A percentile compares a stretch with the other conserved stretches of the same genome.
These are phyloP conservation scores for Colletotrichum orbiculare DNA, from an alignment of 2,329 filamentous ascomycete species.

Conservation along the genomic window DNA sequence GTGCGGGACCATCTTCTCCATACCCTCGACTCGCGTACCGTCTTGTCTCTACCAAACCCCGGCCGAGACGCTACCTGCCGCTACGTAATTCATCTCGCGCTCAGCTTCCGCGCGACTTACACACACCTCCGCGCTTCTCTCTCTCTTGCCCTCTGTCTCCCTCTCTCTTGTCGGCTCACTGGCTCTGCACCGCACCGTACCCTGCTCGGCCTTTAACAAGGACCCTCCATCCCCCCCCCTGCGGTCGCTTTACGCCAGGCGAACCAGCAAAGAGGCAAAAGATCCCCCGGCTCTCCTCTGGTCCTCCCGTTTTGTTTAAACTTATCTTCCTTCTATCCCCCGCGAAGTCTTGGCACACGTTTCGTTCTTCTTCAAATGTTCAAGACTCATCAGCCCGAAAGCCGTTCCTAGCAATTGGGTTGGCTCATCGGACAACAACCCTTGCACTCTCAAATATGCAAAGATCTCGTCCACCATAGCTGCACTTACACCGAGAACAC, in stretches of 20 bases:
- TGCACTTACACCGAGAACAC: constrained; percentile 37
- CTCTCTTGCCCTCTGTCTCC: constrained; percentile 1
- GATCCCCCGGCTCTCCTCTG: constrained; percentile 32
- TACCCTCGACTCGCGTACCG: constrained; percentile 37
- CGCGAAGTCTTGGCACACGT: constrained; percentile 36
- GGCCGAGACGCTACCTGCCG: constrained; percentile 37
- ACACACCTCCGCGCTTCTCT: constrained; percentile 17
- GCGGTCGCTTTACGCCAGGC: constrained; percentile 10
- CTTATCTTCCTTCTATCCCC: constrained; percentile 36
- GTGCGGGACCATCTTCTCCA: constrained; percentile 28
- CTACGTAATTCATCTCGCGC: constrained; percentile 38
- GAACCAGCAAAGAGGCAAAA: constrained; percentile 36
- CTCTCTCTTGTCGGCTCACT: constrained; percentile 2
- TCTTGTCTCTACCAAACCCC: constrained; percentile 36
- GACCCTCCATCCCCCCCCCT: constrained; percentile 29
- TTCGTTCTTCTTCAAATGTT: constrained; percentile 36
- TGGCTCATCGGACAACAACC: constrained; percentile 34
- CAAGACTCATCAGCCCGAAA: constrained; percentile 36
- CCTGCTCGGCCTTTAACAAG: constrained; percentile 35
- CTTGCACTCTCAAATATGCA: constrained; percentile 34
- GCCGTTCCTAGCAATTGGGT: constrained; percentile 35
- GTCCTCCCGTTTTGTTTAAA: constrained; percentile 36
- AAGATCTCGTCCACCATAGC: constrained; percentile 34
- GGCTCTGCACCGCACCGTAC: constrained; percentile 28
- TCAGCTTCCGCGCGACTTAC: constrained; percentile 35